Evolutionary conservation across 2,329 filamentous ascomycete species (phyloP).

Genomic region (Aspergillus viridinutans): DNA sequence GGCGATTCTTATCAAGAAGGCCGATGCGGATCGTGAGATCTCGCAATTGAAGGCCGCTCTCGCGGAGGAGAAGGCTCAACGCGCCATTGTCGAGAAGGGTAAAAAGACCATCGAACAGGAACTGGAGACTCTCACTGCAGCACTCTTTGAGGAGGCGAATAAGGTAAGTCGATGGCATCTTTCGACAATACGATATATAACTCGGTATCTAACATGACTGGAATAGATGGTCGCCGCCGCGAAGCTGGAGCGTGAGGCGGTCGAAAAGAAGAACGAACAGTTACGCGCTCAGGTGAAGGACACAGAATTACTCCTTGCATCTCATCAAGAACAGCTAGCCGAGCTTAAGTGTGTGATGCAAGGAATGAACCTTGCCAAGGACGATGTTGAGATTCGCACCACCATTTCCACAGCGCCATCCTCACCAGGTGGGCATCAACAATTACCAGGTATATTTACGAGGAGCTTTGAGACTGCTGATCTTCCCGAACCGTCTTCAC

Average conservation of each 20-base stretch:
- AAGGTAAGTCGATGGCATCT: constrained; percentile 48
- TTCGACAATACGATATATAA: background rate
- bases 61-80: constrained; percentile 61
- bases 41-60: constrained; percentile 55
- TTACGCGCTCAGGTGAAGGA: constrained; percentile 80
- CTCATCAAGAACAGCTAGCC: constrained; percentile 86
- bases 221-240: constrained; percentile 81
- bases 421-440: constrained; percentile 63
- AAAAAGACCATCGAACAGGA: constrained; percentile 91
- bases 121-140: constrained; percentile 81
- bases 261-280: constrained; percentile 83
- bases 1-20: constrained; percentile 71
- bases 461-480: constrained; percentile 59
- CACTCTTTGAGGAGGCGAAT: constrained; percentile 97
- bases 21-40: constrained; percentile 70
- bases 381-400: constrained; percentile 66
- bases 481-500: constrained; percentile 46
- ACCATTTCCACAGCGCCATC: constrained; percentile 68
- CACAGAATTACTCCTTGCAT: constrained; percentile 77
- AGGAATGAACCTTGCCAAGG: constrained; percentile 66
- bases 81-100: constrained; percentile 66
- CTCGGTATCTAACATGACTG: constrained; percentile 9
- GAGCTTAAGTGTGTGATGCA: constrained; percentile 93
- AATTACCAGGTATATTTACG: constrained; percentile 52
- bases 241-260: constrained; percentile 74